These are phyloP conservation scores for Mitragyna speciosa DNA, from an alignment of 257 asterid species.

Conservation along the genomic window DNA sequence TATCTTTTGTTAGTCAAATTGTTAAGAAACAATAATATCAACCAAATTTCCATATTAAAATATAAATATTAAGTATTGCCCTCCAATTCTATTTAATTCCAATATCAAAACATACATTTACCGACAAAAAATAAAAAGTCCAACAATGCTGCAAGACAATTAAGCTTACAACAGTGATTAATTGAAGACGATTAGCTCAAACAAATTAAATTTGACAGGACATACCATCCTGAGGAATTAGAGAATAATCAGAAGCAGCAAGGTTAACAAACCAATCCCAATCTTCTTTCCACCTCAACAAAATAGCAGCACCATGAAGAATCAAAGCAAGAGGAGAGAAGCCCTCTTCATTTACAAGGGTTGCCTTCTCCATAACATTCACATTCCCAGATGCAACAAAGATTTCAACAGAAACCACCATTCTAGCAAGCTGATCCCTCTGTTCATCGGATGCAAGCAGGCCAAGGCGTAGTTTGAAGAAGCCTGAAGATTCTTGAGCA, in stretches of 20 bases:
- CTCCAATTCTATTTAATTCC: no score
- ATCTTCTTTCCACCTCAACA: constrained; percentile 37
- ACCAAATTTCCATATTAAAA: no score
- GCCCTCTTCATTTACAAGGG: constrained; percentile 35
- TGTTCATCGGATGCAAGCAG: constrained; percentile 29
- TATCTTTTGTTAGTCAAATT: no score
- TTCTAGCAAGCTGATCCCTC: constrained; percentile 28
- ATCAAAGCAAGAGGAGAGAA: constrained; percentile 32
- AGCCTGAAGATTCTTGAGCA: constrained; percentile 39
- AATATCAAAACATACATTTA: no score
- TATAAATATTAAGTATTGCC: no score
- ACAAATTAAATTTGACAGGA: background rate
- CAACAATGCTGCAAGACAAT: background rate
- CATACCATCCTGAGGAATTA: constrained; percentile 43
- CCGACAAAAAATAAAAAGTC: background rate
- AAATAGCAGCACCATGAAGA: constrained; percentile 44
- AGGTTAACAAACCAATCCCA: constrained; percentile 52
- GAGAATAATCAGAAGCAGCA: constrained; percentile 45
- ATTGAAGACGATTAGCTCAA: background rate
- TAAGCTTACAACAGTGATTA: background rate
- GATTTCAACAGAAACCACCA: constrained; percentile 33
- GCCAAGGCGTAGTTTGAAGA: constrained; percentile 37
- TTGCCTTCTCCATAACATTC: constrained; percentile 29
- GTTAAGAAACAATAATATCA: no score
- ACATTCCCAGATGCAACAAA: constrained; percentile 41